Base-by-base conservation (phyloP, 768 basidiomycete species). In the Collybia sordida region DNA sequence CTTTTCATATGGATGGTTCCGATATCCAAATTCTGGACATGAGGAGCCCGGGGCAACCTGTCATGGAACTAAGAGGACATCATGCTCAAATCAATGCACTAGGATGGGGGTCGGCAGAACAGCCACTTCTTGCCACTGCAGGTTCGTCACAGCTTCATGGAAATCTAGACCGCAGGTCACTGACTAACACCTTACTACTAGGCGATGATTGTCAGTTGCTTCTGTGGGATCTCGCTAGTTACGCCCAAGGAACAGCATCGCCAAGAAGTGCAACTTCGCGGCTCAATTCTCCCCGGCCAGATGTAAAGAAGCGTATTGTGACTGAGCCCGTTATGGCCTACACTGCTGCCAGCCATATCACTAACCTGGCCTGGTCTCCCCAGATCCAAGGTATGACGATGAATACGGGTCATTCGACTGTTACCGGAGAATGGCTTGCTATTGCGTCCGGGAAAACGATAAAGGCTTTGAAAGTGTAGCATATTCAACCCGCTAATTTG, bases 21-120 rank as follows among this genome's bases (percentile, higher is more conserved):
- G 90, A 94, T 60, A 79, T 97, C 3, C 90, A 97, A 64, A 91
- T 99, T 22, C 74, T 99, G 54, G 97, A 99, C 61, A 98, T 98
- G 91, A 83, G 97, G 45, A 90, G 86, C 68, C 97, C 97, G 1
- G 97, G 97, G 2, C 86, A 90, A 53, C 94, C 97, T 0, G 94
- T 98, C 15, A 88, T 94, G 62, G 95, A 98, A 67, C 73, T 98
- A 17, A 80, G 82, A 54, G 93, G 82, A 15, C 96, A 98, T 64
- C 80, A 84, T 47, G 83, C 80, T 23, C 82, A 86, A 50, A 80
- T 98, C 40, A 93, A 94, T 58, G 89, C 88, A 2, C 79, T 98
- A 42, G 90, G 89, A 6, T 98, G 96, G 96, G 89, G 94, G 23
- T 80, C 88, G 3, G 82, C 82, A 2, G 89, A 93, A 18, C 87